Evolutionary conservation across 2,329 filamentous ascomycete genomes (phyloP).

Genomic region (Fusarium piperis): DNA sequence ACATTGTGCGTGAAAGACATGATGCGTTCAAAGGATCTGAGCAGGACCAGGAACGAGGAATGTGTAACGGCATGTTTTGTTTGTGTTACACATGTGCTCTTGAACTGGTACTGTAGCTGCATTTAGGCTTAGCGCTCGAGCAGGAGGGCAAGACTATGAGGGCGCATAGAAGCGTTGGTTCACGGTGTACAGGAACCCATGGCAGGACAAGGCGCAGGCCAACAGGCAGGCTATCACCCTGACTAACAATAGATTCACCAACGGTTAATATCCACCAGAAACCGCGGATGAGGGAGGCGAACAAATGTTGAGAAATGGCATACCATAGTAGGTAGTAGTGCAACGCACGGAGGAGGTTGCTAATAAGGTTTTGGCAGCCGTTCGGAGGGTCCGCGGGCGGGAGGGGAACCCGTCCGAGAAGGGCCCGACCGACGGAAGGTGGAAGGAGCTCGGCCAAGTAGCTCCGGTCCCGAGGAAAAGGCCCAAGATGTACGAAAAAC

Average conservation of each 20-base stretch:
- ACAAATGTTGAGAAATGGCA: not conserved
- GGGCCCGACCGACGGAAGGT: constrained; percentile 29
- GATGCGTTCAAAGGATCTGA: constrained; percentile 24
- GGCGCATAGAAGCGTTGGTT: constrained; percentile 15
- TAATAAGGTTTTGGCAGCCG: constrained; percentile 35
- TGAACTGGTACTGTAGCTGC: constrained; percentile 15
- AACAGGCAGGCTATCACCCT: not conserved
- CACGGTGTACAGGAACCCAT: not conserved
- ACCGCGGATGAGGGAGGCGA: not conserved
- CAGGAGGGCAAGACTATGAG: constrained; percentile 5
- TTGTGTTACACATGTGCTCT: constrained; percentile 37
- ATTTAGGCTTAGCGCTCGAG: constrained; percentile 15
- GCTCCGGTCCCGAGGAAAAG: not conserved
- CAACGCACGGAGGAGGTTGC: constrained; percentile 23
- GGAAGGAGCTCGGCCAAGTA: not conserved
- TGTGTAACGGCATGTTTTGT: constrained; percentile 36
- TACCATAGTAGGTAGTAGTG: constrained; percentile 1
- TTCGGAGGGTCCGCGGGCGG: constrained; percentile 33
- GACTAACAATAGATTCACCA: not conserved
- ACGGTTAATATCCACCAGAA: not conserved
- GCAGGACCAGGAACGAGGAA: constrained; percentile 39
- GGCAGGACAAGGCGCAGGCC: not conserved
- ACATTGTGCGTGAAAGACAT: constrained; percentile 27
- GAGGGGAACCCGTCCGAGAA: constrained; percentile 34
- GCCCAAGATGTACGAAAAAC: not conserved